A percentile compares a stretch with the other conserved stretches of the same genome.
Evolutionary conservation across 495 filamentous ascomycete genomes (phyloP).

Genomic region (Immersiella caudata): DNA sequence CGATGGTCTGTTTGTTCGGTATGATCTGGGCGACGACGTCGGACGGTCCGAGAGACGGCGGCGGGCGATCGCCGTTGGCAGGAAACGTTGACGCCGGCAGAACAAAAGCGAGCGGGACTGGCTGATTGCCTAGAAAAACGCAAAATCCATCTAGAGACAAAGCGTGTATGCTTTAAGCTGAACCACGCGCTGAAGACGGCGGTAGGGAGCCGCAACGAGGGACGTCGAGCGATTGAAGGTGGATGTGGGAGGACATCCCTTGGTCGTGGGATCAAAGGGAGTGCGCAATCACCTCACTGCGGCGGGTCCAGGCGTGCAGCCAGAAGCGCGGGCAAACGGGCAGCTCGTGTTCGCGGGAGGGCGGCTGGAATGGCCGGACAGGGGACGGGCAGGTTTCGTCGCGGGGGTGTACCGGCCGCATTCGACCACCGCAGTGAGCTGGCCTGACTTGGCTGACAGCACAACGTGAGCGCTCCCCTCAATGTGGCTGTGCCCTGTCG

Average conservation of each 20-base stretch:
- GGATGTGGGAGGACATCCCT: not conserved
- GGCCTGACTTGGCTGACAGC: too few species aligned
- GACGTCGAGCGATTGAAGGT: slow-evolving; percentile 6
- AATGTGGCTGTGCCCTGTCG: not conserved
- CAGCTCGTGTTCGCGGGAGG: slow-evolving; percentile 10
- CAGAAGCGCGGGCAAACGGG: not conserved
- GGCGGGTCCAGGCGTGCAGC: not conserved
- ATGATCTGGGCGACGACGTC: not conserved
- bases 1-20: not conserved
- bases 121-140: not conserved
- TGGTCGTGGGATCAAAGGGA: not conserved
- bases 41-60: too few species aligned
- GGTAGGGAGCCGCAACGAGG: not conserved
- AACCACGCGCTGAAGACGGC: not conserved
- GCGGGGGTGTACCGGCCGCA: not conserved
- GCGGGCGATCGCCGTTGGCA: not conserved
- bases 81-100: not conserved
- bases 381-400: not conserved
- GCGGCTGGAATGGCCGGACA: slow-evolving; percentile 13
- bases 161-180: not conserved
- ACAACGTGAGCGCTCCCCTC: too few species aligned
- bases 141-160: not conserved
- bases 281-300: slow-evolving; percentile 2
- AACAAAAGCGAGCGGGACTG: slow-evolving; percentile 7
- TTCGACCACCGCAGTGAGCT: not conserved